Conservation (phyloP, 2,329 filamentous ascomycete species). For the Cordyceps cicadae region DNA sequence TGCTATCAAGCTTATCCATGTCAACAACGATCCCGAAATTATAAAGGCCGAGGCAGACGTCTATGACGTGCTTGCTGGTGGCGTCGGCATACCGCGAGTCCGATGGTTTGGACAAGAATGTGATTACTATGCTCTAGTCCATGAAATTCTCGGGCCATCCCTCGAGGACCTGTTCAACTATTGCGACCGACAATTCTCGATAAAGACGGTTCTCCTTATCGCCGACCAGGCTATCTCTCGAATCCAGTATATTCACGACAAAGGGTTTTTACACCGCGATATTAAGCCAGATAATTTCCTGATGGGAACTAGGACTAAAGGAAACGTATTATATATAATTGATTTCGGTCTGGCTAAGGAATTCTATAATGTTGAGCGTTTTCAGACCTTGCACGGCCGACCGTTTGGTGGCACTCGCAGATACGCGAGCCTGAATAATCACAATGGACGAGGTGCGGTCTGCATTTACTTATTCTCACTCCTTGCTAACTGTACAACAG, state of each 20-base stretch:
- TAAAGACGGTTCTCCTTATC: slow-evolving; percentile 19
- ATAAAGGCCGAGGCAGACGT: slow-evolving; percentile 15
- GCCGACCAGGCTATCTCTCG: slow-evolving; percentile 17
- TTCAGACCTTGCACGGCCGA: background rate
- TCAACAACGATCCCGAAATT: background rate
- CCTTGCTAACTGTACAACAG: slow-evolving; percentile 24
- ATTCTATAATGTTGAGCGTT: slow-evolving; percentile 1
- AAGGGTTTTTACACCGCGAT: slow-evolving; percentile 15
- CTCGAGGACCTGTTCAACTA: slow-evolving; percentile 53
- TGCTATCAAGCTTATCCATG: slow-evolving; percentile 23
- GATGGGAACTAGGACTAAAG: slow-evolving; percentile 16
- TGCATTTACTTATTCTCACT: background rate
- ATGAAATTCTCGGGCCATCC: slow-evolving; percentile 44
- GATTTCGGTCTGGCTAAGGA: slow-evolving; percentile 17
- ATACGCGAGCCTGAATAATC: slow-evolving; percentile 18
- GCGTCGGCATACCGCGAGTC: slow-evolving; percentile 18
- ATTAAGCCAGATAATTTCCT: slow-evolving; percentile 19
- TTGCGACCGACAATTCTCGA: slow-evolving; percentile 16
- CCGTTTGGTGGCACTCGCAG: slow-evolving; percentile 13
- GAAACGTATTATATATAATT: slow-evolving; percentile 16
- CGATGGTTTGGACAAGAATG: slow-evolving; percentile 16
- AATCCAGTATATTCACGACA: slow-evolving; percentile 15
- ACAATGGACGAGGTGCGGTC: slow-evolving; percentile 15
- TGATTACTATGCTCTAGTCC: slow-evolving; percentile 18
- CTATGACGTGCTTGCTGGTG: slow-evolving; percentile 14